phyloP scores from a whole-genome alignment of 1,139 yeast species.

The Kluyveromyces marxianus region DNA sequence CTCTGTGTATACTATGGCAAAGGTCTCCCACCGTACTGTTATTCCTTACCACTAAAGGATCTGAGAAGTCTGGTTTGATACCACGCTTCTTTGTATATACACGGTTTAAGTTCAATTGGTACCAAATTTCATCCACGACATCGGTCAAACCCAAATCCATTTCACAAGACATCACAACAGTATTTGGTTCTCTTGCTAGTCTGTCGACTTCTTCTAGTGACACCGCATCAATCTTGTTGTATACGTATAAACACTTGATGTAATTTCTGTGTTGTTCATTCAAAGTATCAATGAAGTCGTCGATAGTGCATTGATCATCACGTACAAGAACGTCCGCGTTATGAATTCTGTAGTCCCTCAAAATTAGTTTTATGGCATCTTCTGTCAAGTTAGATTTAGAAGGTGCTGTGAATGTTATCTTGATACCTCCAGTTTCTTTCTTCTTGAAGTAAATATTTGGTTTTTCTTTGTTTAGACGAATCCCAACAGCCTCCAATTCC shows the following conservation, averaged over 20 bases:
- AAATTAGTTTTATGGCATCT: constrained; percentile 64
- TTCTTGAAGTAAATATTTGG: constrained; percentile 77
- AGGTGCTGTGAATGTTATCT: constrained; percentile 71
- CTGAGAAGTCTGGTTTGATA: constrained; percentile 66
- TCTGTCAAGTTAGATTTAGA: constrained; percentile 71
- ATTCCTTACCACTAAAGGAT: constrained; percentile 84
- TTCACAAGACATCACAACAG: constrained; percentile 90
- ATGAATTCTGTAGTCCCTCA: constrained; percentile 83
- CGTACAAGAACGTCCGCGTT: constrained; percentile 89
- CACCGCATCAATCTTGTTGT: constrained; percentile 92
- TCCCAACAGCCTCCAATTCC: constrained; percentile 91
- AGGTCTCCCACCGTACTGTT: constrained; percentile 76
- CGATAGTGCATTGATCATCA: constrained; percentile 85
- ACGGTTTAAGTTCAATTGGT: constrained; percentile 69
- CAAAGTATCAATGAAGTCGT: constrained; percentile 87
- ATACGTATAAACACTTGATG: constrained; percentile 85
- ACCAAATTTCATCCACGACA: constrained; percentile 89
- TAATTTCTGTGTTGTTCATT: constrained; percentile 83
- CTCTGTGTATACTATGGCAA: constrained; percentile 89
- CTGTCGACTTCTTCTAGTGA: constrained; percentile 91
- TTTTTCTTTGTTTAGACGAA: constrained; percentile 68
- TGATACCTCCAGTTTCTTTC: constrained; percentile 88
- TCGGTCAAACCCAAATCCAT: constrained; percentile 80
- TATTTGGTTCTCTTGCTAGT: constrained; percentile 83
- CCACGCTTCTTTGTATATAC: constrained; percentile 87